Evolutionary conservation across 2,329 filamentous ascomycete species (phyloP), one percentile per base, ranked within the genome.

Genomic region (Sporothrix pseudoabietina): DNA sequence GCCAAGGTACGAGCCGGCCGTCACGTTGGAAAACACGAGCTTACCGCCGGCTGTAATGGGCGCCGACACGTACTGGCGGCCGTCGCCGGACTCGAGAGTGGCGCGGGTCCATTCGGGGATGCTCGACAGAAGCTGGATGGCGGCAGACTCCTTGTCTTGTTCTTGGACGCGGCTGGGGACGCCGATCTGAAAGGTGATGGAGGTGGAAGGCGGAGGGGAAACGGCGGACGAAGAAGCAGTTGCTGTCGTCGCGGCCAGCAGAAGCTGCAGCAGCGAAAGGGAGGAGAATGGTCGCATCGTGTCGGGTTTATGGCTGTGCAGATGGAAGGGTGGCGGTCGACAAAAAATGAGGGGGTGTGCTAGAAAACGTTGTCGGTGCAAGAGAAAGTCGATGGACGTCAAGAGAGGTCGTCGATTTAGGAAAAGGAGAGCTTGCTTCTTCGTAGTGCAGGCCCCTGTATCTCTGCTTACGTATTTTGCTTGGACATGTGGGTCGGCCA

Each of bases 21-120:
- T 86, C 71, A 97, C 86, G 77, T 94, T 90, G 76, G 82, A 83
- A 85, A 98, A 97, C 75, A 89, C 86, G 79, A 98, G 94, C 32
- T 88, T 90, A 80, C 93, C 92, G 77, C 86, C 82, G 55, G 87
- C 84, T 14, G 90, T 90, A 10, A 97, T 83, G 10, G 90, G 90
- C 14, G 92, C 89, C 22, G 85, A 78, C 26, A 83, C 82, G 68
- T 88, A 85, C 66, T 32, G 74, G 26, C 68, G 70, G 41, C 75
- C 75, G 88, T 90, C 52, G 90, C 90, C 79, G 91, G 90, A 69
- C 91, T 91, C 74, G 87, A 88, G 78, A 59, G 89, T 90, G 35
- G 90, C 90, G 78, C 92, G 90, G 65, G 91, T 91, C 74, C 88
- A 87, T 77, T 90, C 84, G 30, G 90, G 90, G 71, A 90, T 73